phyloP scores from a whole-genome alignment of 306 rosid species.

The Lagenaria siceraria region DNA sequence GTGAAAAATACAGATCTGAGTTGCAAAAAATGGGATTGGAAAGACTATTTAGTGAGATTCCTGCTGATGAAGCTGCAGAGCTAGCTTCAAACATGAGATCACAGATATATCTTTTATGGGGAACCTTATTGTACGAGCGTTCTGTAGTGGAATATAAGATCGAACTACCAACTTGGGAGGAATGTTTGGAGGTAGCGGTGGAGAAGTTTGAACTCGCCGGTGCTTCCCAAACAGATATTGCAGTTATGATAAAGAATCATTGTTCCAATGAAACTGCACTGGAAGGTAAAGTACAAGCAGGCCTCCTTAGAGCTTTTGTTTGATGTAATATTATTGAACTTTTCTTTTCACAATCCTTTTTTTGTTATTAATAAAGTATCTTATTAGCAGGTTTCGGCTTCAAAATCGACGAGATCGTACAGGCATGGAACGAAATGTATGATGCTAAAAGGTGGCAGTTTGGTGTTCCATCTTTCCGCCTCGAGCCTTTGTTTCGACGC shows the following conservation, averaged over 20 bases:
- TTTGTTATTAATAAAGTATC: neutral
- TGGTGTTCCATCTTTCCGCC: conserved; percentile 84
- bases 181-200: conserved; percentile 77
- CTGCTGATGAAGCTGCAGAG: conserved; percentile 64
- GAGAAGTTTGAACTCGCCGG: conserved; percentile 94
- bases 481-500: conserved; percentile 85
- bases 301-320: neutral
- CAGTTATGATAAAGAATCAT: conserved; percentile 93
- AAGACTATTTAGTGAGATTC: conserved; percentile 39
- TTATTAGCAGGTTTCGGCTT: conserved; percentile 50
- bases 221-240: conserved; percentile 77
- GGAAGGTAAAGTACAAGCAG: conserved; percentile 42
- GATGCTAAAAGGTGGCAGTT: conserved; percentile 94
- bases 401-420: conserved; percentile 90
- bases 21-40: conserved; percentile 63
- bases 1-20: conserved; percentile 42
- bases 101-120: conserved; percentile 82
- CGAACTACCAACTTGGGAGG: conserved; percentile 88
- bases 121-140: conserved; percentile 73
- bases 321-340: neutral
- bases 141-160: conserved; percentile 77
- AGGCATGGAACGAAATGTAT: conserved; percentile 96
- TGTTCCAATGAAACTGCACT: conserved; percentile 80
- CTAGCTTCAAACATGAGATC: conserved; percentile 63
- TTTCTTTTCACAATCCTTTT: neutral